Conservation (phyloP, 2,329 filamentous ascomycete species). For the Trichoderma koningii region DNA sequence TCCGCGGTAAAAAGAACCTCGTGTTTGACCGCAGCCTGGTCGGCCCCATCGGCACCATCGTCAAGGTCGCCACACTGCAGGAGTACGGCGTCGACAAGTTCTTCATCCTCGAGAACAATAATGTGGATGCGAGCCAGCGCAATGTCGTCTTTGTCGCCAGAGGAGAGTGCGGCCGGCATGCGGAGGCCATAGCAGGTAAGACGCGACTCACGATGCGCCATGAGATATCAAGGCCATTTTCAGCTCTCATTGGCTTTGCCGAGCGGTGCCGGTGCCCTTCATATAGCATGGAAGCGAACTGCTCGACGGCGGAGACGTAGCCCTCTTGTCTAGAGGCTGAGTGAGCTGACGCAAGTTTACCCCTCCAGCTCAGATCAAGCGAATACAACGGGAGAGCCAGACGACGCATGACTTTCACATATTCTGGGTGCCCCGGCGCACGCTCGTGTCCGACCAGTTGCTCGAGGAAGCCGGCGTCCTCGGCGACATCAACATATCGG, state of each 20-base stretch:
- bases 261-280: not conserved
- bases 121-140: constrained; percentile 89
- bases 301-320: not conserved
- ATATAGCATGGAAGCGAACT: not conserved
- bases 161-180: constrained; percentile 83
- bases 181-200: constrained; percentile 86
- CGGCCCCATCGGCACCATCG: constrained; percentile 84
- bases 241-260: not conserved
- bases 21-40: constrained; percentile 90
- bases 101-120: constrained; percentile 94
- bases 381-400: constrained; percentile 82
- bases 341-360: constrained; percentile 28
- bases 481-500: constrained; percentile 85
- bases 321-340: not conserved
- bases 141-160: constrained; percentile 94
- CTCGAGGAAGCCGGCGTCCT: constrained; percentile 91
- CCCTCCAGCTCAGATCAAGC: constrained; percentile 79
- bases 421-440: constrained; percentile 92
- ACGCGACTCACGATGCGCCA: not conserved
- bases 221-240: not conserved
- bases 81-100: constrained; percentile 98
- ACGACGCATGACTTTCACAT: constrained; percentile 95
- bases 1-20: constrained; percentile 97
- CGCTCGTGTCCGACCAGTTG: constrained; percentile 85
- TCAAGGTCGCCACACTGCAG: constrained; percentile 92